Conservation (phyloP, 2,329 filamentous ascomycete genomes). For the Hymenoscyphus fructigenus region DNA sequence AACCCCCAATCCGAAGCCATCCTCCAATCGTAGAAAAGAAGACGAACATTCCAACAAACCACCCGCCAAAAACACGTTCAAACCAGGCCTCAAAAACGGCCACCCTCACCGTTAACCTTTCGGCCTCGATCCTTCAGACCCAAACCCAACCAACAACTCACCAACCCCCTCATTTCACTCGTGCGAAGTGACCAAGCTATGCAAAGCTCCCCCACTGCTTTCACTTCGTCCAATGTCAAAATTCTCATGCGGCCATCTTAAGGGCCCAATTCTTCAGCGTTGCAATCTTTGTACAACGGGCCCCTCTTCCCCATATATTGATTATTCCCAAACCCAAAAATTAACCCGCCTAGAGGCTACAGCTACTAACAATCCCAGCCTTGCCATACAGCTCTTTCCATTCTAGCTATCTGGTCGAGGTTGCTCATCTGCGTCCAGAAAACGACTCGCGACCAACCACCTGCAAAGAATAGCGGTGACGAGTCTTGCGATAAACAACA, state of each 20-base stretch:
- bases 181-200: neutral
- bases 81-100: neutral
- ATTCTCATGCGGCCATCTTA: neutral
- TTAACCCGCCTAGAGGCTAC: too few relatives aligned
- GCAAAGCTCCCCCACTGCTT: neutral
- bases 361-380: too few relatives aligned
- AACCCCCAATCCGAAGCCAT: neutral
- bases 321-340: too few relatives aligned
- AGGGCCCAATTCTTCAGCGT: constrained; percentile 3
- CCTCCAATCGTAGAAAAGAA: neutral
- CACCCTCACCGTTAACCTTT: neutral
- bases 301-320: neutral
- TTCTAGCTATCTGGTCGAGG: too few relatives aligned
- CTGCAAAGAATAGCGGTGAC: too few relatives aligned
- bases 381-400: too few relatives aligned
- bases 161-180: neutral
- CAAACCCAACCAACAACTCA: neutral
- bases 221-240: neutral
- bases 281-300: neutral
- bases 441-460: too few relatives aligned
- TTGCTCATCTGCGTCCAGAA: too few relatives aligned
- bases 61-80: neutral
- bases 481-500: too few relatives aligned
- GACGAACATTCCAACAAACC: neutral
- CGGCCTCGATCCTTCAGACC: neutral